Evolutionary conservation across 768 basidiomycete genomes (phyloP), one percentile per base, ranked within the genome.

Genomic region (Boletus rubroflammeus): DNA sequence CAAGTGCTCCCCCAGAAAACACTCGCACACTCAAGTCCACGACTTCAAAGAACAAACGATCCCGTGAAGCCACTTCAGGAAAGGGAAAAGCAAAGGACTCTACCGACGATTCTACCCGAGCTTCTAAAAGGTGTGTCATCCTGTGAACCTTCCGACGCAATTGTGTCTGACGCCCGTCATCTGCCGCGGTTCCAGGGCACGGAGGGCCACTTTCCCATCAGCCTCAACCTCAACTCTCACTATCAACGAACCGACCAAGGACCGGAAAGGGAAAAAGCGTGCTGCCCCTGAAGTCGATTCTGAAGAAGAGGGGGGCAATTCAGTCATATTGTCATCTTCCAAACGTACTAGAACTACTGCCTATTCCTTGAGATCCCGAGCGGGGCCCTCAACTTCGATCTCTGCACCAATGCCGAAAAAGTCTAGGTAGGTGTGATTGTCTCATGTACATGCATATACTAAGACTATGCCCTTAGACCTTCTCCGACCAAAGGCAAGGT

Each of bases 191-290:
- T 56, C 51, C 65, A 90, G 87, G 70, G 75, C 80, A 63, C 83
- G 85, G 65, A 82, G 83, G 66, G 76, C 79, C 56, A 79, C 81
- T 46, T 73, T 75, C 72, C 73, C 64, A 57, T 69, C 64, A 59
- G 17, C 62, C 48, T 73, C 58, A 63, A 75, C 64, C 46, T 75
- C 60, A 67, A 79, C 62, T 70, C 81, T 73, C 74, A 81, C 73
- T 53, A 92, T 91, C 72, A 85, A 84, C 84, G 91, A 93, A 78
- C 82, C 86, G 46, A 61, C 75, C 3, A 79, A 79, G 66, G 90
- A 92, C 73, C 72, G 73, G 60, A 95, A 95, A 73, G 94, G 93
- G 54, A 97, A 97, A 84, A 96, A 95, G 76, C 88, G 91, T 64
- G 93, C 91, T 36, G 82, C 78, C 31, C 86, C 87, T 45, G 88